Conservation (phyloP, 202 grass and related monocot genomes). For the Dendrocalamus latiflorus region DNA sequence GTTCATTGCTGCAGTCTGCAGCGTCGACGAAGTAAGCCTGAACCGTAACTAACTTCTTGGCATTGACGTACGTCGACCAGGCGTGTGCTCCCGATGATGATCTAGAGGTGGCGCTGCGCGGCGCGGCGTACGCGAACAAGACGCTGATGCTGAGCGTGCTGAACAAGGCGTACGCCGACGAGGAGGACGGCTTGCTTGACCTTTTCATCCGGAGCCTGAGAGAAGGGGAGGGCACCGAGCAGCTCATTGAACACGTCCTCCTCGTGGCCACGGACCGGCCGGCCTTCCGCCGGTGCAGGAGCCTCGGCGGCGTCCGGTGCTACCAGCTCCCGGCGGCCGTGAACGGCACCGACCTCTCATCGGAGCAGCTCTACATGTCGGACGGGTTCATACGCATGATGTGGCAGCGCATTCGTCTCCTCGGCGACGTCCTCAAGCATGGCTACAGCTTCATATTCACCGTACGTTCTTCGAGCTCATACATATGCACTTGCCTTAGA, state of each 20-base stretch:
- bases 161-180: constrained; percentile 57
- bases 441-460: constrained; percentile 75
- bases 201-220: constrained; percentile 52
- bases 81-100: constrained; percentile 9
- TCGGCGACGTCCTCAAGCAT: constrained; percentile 51
- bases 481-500: background rate
- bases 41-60: constrained; percentile 4
- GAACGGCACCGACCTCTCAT: constrained; percentile 28
- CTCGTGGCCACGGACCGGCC: constrained; percentile 53
- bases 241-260: constrained; percentile 51
- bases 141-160: constrained; percentile 62
- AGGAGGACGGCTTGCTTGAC: constrained; percentile 61
- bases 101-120: constrained; percentile 47
- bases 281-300: constrained; percentile 54
- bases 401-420: constrained; percentile 59
- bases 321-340: constrained; percentile 22
- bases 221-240: constrained; percentile 38
- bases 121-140: constrained; percentile 56
- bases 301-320: constrained; percentile 34
- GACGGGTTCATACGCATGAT: constrained; percentile 59
- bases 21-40: background rate
- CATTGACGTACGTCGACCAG: background rate
- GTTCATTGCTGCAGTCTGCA: background rate
- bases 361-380: constrained; percentile 51
- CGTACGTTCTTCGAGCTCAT: constrained; percentile 13